A percentile compares a stretch with the other conserved stretches of the same genome.
Evolutionary conservation across 1,284 basidiomycete species (phyloP).

Genomic region (Abortiporus biennis): DNA sequence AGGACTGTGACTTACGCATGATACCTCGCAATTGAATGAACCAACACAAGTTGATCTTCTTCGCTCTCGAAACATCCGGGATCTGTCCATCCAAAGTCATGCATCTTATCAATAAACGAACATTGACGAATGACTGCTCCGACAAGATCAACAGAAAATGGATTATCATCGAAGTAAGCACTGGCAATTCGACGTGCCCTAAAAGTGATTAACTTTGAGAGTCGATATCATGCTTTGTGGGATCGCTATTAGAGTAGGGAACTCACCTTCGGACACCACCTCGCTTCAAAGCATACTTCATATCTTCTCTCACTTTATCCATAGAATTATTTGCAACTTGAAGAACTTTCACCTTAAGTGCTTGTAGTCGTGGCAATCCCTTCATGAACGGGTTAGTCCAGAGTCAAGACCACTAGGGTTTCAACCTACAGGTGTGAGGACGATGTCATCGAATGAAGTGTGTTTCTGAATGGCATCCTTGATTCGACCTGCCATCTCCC

Average conservation of each 20-base stretch:
- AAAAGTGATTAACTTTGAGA: no score
- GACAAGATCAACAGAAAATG: slow-evolving; percentile 12
- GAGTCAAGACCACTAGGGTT: no score
- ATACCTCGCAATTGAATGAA: slow-evolving; percentile 14
- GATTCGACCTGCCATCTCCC: no score
- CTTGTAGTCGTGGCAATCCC: no score
- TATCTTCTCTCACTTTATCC: no score
- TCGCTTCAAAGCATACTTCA: no score
- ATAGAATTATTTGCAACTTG: no score
- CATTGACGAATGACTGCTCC: slow-evolving; percentile 8
- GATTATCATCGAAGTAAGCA: slow-evolving; percentile 12
- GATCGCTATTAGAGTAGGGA: background rate
- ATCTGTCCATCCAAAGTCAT: slow-evolving; percentile 13
- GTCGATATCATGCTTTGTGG: background rate
- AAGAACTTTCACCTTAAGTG: no score
- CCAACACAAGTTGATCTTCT: slow-evolving; percentile 13
- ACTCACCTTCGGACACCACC: background rate
- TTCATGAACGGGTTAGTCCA: no score
- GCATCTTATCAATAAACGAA: slow-evolving; percentile 14
- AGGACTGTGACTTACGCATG: slow-evolving; percentile 11
- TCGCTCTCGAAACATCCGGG: slow-evolving; percentile 12
- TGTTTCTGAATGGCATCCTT: no score
- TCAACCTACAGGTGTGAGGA: no score
- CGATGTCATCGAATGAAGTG: no score
- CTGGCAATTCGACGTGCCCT: slow-evolving; percentile 6